phyloP scores from a whole-genome alignment of 2,329 filamentous ascomycete genomes.

The Pseudogymnoascus sp. region DNA sequence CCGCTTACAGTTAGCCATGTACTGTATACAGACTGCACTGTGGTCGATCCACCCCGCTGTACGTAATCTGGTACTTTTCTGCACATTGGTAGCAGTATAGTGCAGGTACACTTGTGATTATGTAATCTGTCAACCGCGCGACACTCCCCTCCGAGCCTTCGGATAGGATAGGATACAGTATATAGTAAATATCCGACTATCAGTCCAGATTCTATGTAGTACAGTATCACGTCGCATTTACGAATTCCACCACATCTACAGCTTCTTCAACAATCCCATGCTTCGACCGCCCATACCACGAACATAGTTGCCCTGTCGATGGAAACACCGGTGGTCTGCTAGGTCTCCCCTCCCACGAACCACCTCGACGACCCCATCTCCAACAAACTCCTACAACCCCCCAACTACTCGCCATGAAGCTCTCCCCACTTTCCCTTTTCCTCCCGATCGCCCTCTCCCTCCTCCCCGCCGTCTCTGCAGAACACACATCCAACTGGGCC shows the following conservation, averaged over 20 bases:
- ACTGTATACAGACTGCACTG: background rate
- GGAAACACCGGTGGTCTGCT: background rate
- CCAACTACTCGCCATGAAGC: constrained; percentile 38
- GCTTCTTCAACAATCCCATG: background rate
- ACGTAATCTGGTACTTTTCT: background rate
- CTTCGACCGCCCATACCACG: background rate
- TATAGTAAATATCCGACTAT: background rate
- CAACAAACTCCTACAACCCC: background rate
- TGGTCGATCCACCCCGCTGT: constrained; percentile 1
- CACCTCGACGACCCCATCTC: background rate
- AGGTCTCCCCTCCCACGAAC: background rate
- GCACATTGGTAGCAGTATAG: background rate
- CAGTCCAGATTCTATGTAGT: background rate
- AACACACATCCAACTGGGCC: constrained; percentile 98
- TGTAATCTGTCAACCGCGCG: background rate
- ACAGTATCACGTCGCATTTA: background rate
- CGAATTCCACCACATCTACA: background rate
- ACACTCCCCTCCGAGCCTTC: background rate
- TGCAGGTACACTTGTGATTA: background rate
- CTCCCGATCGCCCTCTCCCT: constrained; percentile 41
- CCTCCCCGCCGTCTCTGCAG: constrained; percentile 35
- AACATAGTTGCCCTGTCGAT: background rate
- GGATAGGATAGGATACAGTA: background rate
- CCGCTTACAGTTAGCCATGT: background rate
- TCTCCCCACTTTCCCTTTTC: constrained; percentile 40